phyloP scores from a whole-genome alignment of 2,329 filamentous ascomycete genomes.

The Colletotrichum sp. region DNA sequence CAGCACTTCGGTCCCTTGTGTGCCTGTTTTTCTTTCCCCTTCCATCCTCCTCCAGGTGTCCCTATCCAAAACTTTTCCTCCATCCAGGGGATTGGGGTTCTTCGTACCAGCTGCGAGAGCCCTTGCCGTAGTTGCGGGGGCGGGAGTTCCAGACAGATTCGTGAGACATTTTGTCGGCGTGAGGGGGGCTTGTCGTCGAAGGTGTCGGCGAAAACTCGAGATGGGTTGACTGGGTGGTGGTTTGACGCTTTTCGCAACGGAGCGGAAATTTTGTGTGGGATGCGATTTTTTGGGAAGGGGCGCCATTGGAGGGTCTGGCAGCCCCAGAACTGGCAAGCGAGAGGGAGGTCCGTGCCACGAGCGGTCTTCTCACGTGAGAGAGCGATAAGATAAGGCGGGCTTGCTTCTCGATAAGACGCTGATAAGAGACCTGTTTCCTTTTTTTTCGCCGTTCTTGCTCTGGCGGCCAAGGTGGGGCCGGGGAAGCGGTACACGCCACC shows the following conservation, averaged over 20 bases:
- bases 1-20: conserved; percentile 27
- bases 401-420: background rate
- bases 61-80: background rate
- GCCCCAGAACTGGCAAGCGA: conserved; percentile 7
- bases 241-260: background rate
- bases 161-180: conserved; percentile 67
- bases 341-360: background rate
- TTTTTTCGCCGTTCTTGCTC: background rate
- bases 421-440: background rate
- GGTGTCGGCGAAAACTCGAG: conserved; percentile 14
- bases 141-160: conserved; percentile 99
- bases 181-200: conserved; percentile 28
- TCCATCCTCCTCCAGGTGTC: background rate
- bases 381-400: background rate
- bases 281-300: conserved; percentile 7
- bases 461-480: background rate
- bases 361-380: background rate
- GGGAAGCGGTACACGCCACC: background rate
- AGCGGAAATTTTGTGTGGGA: conserved; percentile 23
- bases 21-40: background rate
- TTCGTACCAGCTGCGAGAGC: conserved; percentile 87
- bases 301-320: conserved; percentile 33
- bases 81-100: conserved; percentile 25
- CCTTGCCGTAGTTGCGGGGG: conserved; percentile 97
- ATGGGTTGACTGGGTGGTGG: conserved; percentile 19